Evolutionary conservation across 2,329 filamentous ascomycete genomes (phyloP).

Genomic region (Periconia sp.): DNA sequence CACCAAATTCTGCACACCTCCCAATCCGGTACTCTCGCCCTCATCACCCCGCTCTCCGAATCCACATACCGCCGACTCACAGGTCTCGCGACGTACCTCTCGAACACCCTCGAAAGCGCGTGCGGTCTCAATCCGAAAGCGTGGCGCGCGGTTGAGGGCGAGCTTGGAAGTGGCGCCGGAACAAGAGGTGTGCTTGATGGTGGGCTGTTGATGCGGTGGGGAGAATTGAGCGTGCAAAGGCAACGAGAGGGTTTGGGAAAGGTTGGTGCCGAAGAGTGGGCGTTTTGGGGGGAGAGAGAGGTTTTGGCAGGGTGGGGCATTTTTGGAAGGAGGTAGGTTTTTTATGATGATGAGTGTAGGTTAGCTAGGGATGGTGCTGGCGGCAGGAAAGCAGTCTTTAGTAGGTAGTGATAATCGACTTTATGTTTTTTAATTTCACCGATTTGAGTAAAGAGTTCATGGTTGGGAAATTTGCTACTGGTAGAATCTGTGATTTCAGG

Average conservation of each 20-base stretch:
- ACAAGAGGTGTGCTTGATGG: constrained; percentile 77
- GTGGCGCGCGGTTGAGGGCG: constrained; percentile 62
- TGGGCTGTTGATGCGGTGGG: constrained; percentile 71
- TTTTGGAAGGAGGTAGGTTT: constrained; percentile 27
- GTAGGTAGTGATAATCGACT: no score
- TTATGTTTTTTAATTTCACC: no score
- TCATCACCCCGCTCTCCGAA: constrained; percentile 78
- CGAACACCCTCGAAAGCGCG: constrained; percentile 72
- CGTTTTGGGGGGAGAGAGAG: constrained; percentile 71
- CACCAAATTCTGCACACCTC: constrained; percentile 36
- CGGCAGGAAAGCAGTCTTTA: no score
- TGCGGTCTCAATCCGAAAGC: constrained; percentile 83
- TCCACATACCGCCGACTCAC: constrained; percentile 80
- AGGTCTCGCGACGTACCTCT: constrained; percentile 77
- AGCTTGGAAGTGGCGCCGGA: constrained; percentile 42
- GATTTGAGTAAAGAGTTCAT: no score
- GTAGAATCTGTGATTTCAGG: no score
- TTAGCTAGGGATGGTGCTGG: no score
- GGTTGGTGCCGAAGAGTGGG: constrained; percentile 68
- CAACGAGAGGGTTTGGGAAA: constrained; percentile 72
- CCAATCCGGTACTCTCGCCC: constrained; percentile 71
- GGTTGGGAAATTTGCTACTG: no score
- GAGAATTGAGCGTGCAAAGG: constrained; percentile 71
- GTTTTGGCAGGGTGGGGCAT: constrained; percentile 66
- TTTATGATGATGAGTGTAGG: not conserved